Base-by-base conservation (phyloP, 495 filamentous ascomycete species). In the Neurospora sp. region DNA sequence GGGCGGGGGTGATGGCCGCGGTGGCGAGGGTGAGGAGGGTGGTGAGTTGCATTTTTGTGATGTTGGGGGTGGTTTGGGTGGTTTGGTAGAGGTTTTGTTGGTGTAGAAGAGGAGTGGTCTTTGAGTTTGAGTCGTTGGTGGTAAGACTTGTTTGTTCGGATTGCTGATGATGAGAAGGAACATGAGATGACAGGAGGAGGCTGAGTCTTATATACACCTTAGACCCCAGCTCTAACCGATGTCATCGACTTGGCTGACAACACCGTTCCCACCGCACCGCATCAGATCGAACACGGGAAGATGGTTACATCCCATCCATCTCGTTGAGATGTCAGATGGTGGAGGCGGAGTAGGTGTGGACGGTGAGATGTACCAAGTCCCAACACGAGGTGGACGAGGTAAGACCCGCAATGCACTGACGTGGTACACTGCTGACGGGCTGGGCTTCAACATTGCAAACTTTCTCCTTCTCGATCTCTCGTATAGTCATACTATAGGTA, bases 11-110 rank as follows among this genome's bases (percentile, higher is more conserved):
- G 20, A 54, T 14, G 38, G 79, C 73, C 18, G 69, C 39, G 72
- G 74, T 71, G n/a, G 75, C 73, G 74, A 78, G 69, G 73, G 76
- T 37, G 69, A 76, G 44, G 75, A 80, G 39, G 75, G 69, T 14
- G 71, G 70, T 71, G 72, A 73, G 46, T 35, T 72, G n/a, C 14
- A 72, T 78, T 76, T 27, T 27, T 69, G 73, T 27, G 77, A 71
- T 74, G 48, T 1, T n/a, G 3, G 71, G 14, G 16, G 72, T 76
- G 76, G 14, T 37, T 54, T 76, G 71, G 54, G 76, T 76, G 14
- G 27, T 37, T 16, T 35, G 23, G 54, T 27, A 27, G 27, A n/a
- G n/a, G n/a, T n/a, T 62, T 76, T 35, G 31, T 35, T 35, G 75
- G 46, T 35, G 69, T 59, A 3, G 39, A 38, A 72, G 70, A 46